phyloP scores from a whole-genome alignment of 306 rosid genomes.

The Quercus alba region DNA sequence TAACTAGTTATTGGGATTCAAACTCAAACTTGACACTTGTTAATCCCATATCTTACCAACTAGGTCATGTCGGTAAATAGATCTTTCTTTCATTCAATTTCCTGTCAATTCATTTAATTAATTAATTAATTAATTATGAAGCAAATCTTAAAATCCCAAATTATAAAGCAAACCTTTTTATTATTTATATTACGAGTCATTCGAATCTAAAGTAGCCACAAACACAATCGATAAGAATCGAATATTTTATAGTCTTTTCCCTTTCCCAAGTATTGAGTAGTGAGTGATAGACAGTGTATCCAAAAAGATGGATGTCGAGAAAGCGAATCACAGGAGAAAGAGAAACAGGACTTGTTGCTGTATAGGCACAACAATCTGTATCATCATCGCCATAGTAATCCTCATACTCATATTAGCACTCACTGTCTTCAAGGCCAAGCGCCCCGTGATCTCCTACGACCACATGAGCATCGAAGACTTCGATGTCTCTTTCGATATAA shows the following conservation, averaged over 20 bases:
- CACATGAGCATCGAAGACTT: conserved; percentile 30
- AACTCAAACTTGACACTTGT: too few relatives aligned
- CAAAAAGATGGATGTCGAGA: not conserved
- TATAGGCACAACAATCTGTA: conserved; percentile 3
- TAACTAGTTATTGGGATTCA: accelerated
- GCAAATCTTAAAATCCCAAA: too few relatives aligned
- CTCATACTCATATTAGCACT: conserved; percentile 31
- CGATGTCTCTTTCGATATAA: conserved; percentile 15
- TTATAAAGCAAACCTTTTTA: too few relatives aligned
- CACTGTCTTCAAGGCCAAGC: conserved; percentile 52
- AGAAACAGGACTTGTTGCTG: conserved; percentile 2
- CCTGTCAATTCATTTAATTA: too few relatives aligned
- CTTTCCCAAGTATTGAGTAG: not conserved
- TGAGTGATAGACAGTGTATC: too few relatives aligned
- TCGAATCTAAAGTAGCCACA: too few relatives aligned
- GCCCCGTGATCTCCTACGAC: conserved; percentile 20
- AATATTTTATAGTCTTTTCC: not conserved
- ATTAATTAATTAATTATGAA: too few relatives aligned
- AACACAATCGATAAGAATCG: too few relatives aligned
- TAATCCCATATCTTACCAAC: too few relatives aligned
- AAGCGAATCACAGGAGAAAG: conserved; percentile 4
- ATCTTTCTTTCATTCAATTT: too few relatives aligned
- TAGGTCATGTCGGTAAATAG: too few relatives aligned
- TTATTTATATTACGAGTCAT: too few relatives aligned
- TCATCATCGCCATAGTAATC: not conserved